Conservation (phyloP, 352 stramenopile genomes). For the Halophytophthora polymorphica region DNA sequence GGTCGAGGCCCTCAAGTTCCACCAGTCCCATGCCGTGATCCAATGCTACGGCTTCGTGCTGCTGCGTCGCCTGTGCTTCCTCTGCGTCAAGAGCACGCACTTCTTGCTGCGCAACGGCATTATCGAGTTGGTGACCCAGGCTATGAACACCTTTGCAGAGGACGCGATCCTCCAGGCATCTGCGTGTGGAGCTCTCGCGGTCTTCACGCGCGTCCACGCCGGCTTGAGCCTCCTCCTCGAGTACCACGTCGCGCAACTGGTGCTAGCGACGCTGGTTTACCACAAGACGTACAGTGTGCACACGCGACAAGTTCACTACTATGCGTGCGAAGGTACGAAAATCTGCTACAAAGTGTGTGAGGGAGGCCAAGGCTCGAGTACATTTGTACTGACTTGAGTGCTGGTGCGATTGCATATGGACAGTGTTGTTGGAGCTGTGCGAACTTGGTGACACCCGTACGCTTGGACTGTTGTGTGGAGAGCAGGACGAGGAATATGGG, state of each 20-base stretch:
- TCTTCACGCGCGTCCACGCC: constrained; percentile 59
- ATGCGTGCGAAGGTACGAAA: constrained; percentile 64
- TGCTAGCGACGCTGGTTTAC: constrained; percentile 65
- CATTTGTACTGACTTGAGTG: constrained; percentile 2
- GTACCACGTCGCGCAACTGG: constrained; percentile 50
- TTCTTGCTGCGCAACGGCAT: constrained; percentile 50
- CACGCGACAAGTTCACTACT: constrained; percentile 83
- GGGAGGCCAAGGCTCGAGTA: not conserved
- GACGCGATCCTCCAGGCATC: constrained; percentile 80
- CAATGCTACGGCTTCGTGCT: constrained; percentile 82
- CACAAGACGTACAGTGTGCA: constrained; percentile 84
- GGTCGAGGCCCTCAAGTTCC: constrained; percentile 50
- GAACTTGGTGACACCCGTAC: constrained; percentile 62
- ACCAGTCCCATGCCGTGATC: constrained; percentile 67
- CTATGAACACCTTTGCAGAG: constrained; percentile 66
- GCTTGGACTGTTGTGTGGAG: constrained; percentile 47
- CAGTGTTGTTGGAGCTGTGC: constrained; percentile 69
- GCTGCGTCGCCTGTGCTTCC: constrained; percentile 65
- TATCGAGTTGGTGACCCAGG: constrained; percentile 43
- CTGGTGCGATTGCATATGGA: not conserved
- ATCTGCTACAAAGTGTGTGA: not conserved
- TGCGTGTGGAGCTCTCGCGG: constrained; percentile 67
- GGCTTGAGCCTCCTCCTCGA: constrained; percentile 53
- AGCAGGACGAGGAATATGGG: constrained; percentile 25
- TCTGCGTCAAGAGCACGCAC: constrained; percentile 60